Evolutionary conservation across 2,329 filamentous ascomycete genomes (phyloP), one percentile per base, ranked within the genome.

Genomic region (Fusarium torulosum): DNA sequence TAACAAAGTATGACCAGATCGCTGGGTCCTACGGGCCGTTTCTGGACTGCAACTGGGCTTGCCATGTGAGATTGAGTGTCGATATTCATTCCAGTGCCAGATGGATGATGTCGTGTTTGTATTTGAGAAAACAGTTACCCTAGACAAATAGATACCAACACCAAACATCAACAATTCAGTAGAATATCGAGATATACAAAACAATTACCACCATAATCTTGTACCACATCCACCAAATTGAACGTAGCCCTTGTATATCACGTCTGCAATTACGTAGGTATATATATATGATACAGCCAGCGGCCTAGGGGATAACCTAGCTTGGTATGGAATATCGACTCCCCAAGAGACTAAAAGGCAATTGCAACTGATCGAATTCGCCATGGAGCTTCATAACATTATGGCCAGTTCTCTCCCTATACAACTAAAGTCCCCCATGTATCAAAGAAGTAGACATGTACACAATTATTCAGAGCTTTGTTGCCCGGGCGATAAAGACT

Each of bases 401-500:
- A n/a, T 37, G 17, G 4, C n/a, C 17, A 19, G 4, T 37, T 37
- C 7, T 37, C 9, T 10, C 10, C 19, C 35, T 17, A 37, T n/a
- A 19, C n/a, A 37, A 19, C 17, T n/a, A 8, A 37, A 37, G 4
- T n/a, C 35, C 35, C 17, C 35, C 17, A 11, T 19, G 17, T n/a
- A 37, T 19, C 5, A 31, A 25, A 17, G 25, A 43, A 25, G 27
- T 20, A 52, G 17, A 17, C 8, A 21, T 21, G 7, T 14, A 11
- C 19, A 27, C 21, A 35, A n/a, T 20, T 17, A 5, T 21, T 44
- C 49, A 69, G 15, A 50, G 38, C 71, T 83, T 85, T 20, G 78
- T 77, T 1, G 84, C 86, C 53, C 82, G 80, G 0, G 85, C 85
- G 54, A 88, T 77, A 64, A 88, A 82, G 3, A 75, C 57, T 33